These are phyloP conservation scores for Gastrodia elata DNA, from an alignment of 106 monocot genomes.

Conservation along the genomic window DNA sequence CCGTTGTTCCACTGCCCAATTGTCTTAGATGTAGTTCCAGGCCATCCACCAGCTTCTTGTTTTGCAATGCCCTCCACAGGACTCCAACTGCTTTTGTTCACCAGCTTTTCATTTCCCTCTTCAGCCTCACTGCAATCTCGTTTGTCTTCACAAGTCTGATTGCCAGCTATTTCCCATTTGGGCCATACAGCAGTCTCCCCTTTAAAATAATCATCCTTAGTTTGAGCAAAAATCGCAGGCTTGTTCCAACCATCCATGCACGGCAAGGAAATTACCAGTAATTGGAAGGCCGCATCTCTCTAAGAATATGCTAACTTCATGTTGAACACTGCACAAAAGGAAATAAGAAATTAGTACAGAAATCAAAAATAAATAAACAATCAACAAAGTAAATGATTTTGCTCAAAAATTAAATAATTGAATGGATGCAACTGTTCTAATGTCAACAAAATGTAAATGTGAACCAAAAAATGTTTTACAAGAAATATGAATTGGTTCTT, in stretches of 20 bases:
- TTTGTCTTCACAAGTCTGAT: not conserved
- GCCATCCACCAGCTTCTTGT: not conserved
- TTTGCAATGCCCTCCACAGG: not conserved
- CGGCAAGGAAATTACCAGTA: not conserved
- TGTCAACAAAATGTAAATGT: too few species aligned
- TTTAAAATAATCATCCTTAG: not conserved
- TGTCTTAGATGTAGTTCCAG: not conserved
- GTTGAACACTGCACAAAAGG: not conserved
- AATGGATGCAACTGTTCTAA: too few species aligned
- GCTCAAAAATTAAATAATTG: too few species aligned
- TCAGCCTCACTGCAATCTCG: not conserved
- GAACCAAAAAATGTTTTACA: too few species aligned
- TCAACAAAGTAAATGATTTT: not conserved
- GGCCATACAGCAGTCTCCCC: not conserved
- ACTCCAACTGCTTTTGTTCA: too few species aligned
- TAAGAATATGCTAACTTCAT: not conserved
- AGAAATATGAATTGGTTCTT: too few species aligned
- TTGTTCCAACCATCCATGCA: not conserved
- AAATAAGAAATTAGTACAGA: not conserved
- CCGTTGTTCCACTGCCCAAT: not conserved
- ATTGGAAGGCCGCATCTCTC: not conserved
- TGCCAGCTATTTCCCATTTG: not conserved
- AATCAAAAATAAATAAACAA: not conserved
- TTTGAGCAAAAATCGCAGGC: not conserved
- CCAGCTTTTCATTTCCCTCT: too few species aligned